These are phyloP conservation scores for Xylaria curta DNA, from an alignment of 495 filamentous ascomycete species.

Conservation along the genomic window DNA sequence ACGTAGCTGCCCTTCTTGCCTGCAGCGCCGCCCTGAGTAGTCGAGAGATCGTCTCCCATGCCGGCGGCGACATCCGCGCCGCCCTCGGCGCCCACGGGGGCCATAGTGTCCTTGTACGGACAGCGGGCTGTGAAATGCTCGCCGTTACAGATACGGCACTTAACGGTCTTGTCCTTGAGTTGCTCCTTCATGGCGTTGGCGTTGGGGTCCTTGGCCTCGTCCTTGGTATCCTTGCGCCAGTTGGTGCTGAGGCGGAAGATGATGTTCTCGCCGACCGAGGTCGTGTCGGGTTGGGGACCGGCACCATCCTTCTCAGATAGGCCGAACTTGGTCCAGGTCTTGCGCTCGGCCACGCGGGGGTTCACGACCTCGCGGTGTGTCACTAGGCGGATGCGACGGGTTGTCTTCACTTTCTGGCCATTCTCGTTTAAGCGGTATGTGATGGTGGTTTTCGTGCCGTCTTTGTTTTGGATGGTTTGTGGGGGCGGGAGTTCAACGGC, in stretches of 20 bases:
- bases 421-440: constrained; percentile 91
- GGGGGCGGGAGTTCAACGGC: constrained; percentile 79
- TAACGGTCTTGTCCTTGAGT: constrained; percentile 98
- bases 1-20: constrained; percentile 84
- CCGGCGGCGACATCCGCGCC: constrained; percentile 61
- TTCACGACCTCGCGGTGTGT: constrained; percentile 90
- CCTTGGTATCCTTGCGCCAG: constrained; percentile 87
- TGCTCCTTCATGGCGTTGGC: constrained; percentile 83
- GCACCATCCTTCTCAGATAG: constrained; percentile 69
- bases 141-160: constrained; percentile 97
- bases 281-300: constrained; percentile 79
- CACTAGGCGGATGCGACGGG: constrained; percentile 89
- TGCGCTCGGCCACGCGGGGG: constrained; percentile 92
- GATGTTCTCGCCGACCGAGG: constrained; percentile 95
- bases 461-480: constrained; percentile 91
- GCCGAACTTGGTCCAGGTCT: constrained; percentile 92
- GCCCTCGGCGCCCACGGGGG: constrained; percentile 59
- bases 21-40: constrained; percentile 48
- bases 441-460: constrained; percentile 94
- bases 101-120: constrained; percentile 71
- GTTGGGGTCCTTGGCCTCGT: constrained; percentile 77
- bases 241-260: constrained; percentile 87
- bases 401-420: constrained; percentile 94
- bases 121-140: constrained; percentile 98
- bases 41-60: constrained; percentile 56